Evolutionary conservation across 345 rosid genomes (phyloP), one percentile per base, ranked within the genome.

Genomic region (Melaleuca alternifolia): DNA sequence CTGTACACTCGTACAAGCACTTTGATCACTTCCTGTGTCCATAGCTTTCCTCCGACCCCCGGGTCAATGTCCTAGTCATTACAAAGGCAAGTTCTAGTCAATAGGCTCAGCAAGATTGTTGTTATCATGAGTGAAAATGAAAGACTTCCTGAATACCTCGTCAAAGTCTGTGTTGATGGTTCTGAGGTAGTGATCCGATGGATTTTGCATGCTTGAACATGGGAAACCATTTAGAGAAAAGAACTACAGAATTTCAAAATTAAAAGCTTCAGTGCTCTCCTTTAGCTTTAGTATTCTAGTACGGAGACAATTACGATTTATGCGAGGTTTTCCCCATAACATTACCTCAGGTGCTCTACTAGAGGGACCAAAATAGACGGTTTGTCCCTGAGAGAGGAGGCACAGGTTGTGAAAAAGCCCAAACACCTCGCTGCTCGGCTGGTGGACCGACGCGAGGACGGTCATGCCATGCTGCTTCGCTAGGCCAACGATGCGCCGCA

Each of bases 141-240:
- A 50, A 26, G 18, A 24, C 75, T 10, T 2, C 33, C 52, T 1
- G 57, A 37, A 13, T 88, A 93, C 95, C 90, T 24, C 54, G 18
- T 92, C 90, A 28, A 93, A 93, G 86, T 93, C 95, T 54, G 86
- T 89, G 82, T 93, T 92, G 37, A 92, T 90, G 54, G 92, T 91
- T 86, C 89, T 89, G 50, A 94, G 89, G 89, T 91, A 94, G 86
- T 92, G 96, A 89, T 92, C 96, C 0, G 92, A 92, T 62, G 96
- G 96, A 81, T 89, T 93, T 85, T 90, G 88, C 85, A 89, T 81
- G 41, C 87, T 85, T 18, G 94, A 93, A 62, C 94, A 92, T 53
- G 92, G 91, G 52, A 92, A 92, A 51, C 59, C 94, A 90, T 89
- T 93, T 57, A 37, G 50, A 54, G 94, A 89, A 84, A 94, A 93